A percentile compares a stretch with the other conserved stretches of the same genome.
Evolutionary conservation across 371 early-diverging fungal species (phyloP).

Genomic region (Mortierella sp.): DNA sequence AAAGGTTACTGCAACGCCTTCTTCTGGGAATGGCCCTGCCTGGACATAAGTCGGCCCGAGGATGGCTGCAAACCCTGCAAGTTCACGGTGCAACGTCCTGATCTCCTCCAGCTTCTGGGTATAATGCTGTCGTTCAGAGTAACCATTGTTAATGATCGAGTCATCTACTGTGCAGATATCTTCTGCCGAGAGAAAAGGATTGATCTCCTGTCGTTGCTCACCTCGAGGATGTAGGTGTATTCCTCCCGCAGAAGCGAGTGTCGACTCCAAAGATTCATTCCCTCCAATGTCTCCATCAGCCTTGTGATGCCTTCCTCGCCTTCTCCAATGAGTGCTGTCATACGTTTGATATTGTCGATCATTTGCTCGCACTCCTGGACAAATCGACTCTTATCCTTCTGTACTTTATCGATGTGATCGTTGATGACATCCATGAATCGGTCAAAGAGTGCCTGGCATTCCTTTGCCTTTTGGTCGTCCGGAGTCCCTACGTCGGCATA

Average conservation of each 20-base stretch:
- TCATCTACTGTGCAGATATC: too few relatives aligned
- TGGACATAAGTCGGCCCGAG: constrained; percentile 43
- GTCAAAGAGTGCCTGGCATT: constrained; percentile 40
- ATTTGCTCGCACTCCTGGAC: constrained; percentile 70
- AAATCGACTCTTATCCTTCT: constrained; percentile 69
- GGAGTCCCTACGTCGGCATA: constrained; percentile 44
- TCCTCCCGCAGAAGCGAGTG: constrained; percentile 34
- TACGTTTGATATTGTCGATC: constrained; percentile 61
- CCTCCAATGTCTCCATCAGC: constrained; percentile 27
- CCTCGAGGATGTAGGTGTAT: constrained; percentile 31
- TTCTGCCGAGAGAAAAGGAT: too few relatives aligned
- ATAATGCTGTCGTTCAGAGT: constrained; percentile 31
- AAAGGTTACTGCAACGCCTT: constrained; percentile 35
- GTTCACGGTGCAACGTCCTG: constrained; percentile 19
- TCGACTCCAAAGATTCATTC: constrained; percentile 37
- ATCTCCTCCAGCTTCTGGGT: constrained; percentile 35
- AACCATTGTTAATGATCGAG: neutral
- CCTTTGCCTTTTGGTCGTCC: constrained; percentile 18
- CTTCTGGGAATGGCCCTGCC: constrained; percentile 43
- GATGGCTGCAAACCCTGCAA: constrained; percentile 15
- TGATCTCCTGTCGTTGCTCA: too few relatives aligned
- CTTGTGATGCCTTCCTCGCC: constrained; percentile 22
- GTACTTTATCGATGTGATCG: constrained; percentile 47
- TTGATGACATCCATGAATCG: constrained; percentile 24
- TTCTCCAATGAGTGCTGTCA: constrained; percentile 36